Base-by-base conservation (phyloP, 129 eudicot genomes). In the Ambrosia artemisiifolia region DNA sequence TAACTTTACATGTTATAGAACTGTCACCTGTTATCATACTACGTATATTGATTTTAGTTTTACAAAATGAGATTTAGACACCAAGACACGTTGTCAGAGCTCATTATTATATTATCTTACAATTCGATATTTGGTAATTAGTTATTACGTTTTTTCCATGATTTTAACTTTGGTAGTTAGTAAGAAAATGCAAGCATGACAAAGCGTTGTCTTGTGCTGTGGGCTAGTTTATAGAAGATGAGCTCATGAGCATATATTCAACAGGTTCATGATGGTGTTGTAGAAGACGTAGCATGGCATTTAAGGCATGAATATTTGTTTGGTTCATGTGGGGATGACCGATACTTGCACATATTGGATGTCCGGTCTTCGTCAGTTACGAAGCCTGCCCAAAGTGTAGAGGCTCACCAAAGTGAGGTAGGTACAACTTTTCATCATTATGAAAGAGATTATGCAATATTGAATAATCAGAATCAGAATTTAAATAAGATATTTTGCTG, bases 241-340 rank as follows among this genome's bases (percentile, higher is more conserved):
- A 8, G 10, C 47, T 7, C 10, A 42, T 42, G 47, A 7, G 10
- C 11, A 42, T 7, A 59, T 80, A 56, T 34, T 67, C 24, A 28
- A 42, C 67, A 92, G 95, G 82, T 84, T 61, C 96, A 85, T 82
- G 95, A 87, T 80, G 92, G 96, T 17, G 92, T 81, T 53, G 96
- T 93, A 3, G 96, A 84, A 84, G 96, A 87, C 80, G 96, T 92
- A 7, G 89, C 96, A 14, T 92, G 98, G 98, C 96, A 92, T 82
- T 81, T 82, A 62, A 83, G 92, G 79, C 90, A 89, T 79, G 95
- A 87, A 64, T 78, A 89, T 57, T 78, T 92, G 73, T 92, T 92
- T 79, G 96, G 96, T 53, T 92, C 98, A 3, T 93, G 86, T 80
- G 98, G 98, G 46, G 98, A 85, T 87, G 98, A 92, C 65, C 87